Conservation (phyloP, 441 rosid species). For the Pelargonium cotyledonis region DNA sequence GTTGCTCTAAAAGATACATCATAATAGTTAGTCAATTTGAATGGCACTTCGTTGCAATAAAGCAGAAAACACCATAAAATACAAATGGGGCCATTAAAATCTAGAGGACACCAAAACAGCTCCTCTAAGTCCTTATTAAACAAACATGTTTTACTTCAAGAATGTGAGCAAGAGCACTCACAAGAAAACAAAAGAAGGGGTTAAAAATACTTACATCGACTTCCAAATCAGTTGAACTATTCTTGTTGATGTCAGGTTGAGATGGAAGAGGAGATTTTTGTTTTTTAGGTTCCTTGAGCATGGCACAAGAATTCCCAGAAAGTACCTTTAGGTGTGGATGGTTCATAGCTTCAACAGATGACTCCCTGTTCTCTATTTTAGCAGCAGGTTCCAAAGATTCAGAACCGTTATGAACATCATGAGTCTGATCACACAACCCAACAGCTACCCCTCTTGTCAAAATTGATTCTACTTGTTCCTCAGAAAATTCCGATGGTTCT, state of each 20-base stretch:
- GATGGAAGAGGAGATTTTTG: constrained; percentile 16
- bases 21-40: not conserved
- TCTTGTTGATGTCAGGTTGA: constrained; percentile 8
- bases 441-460: constrained; percentile 8
- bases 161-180: not conserved
- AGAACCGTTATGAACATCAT: constrained; percentile 10
- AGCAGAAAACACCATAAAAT: not conserved
- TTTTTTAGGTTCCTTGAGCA: constrained; percentile 10
- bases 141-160: not conserved
- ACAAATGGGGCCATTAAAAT: not conserved
- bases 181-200: not conserved
- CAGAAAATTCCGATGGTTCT: constrained; percentile 22
- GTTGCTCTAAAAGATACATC: not conserved
- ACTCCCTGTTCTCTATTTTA: constrained; percentile 12
- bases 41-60: not conserved
- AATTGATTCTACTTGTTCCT: constrained; percentile 26
- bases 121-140: not conserved
- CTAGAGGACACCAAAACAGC: not conserved
- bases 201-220: constrained; percentile 22
- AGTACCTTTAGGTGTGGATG: constrained; percentile 10
- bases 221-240: constrained; percentile 13
- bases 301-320: constrained; percentile 12
- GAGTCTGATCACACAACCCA: constrained; percentile 16
- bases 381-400: constrained; percentile 17
- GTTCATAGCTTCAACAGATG: constrained; percentile 11